Evolutionary conservation across 306 rosid genomes (phyloP), one percentile per base, ranked within the genome.

Genomic region (Dicorynia guianensis): DNA sequence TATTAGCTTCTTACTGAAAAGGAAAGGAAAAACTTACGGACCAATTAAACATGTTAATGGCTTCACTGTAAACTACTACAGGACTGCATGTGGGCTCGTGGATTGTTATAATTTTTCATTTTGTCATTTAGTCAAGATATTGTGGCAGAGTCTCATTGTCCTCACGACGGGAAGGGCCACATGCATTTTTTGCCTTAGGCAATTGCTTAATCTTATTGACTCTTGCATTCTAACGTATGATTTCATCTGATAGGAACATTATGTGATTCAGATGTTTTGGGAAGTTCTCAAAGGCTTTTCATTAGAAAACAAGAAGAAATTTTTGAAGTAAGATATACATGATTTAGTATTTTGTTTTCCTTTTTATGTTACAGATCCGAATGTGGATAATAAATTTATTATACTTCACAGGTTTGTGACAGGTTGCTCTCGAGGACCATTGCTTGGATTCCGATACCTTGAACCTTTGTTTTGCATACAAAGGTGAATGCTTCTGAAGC

Each of bases 361-460:
- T 50, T 50, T 58, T 60, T 47, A 10, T 59, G 19, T 67, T 71
- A 52, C 36, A 25, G 67, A 11, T 54, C 11, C 74, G 44, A 5
- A 54, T 43, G 39, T 68, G 69, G 81, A 66, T 67, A 52, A 71
- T 63, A 60, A 66, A 34, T 66, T 39, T 72, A 63, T 68, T 12
- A 33, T 19, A 8, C 69, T 67, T 38, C 73, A 55, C 87, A 94
- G 98, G 87, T 95, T 95, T 86, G 99, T 92, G 78, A 92, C 99
- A 10, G 97, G 99, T 71, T 95, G 99, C 83, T 95, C 99, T 17
- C 87, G 99, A 42, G 99, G 99, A 74, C 99, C 99, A 15, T 84
- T 95, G 83, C 97, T 95, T 71, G 99, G 99, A 67, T 95, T 95
- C 80, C 80, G 62, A 82, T 87, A 87, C 76, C 97, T 95, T 44